Evolutionary conservation across 2,329 filamentous ascomycete species (phyloP).

Genomic region (Coniochaeta prunicola): DNA sequence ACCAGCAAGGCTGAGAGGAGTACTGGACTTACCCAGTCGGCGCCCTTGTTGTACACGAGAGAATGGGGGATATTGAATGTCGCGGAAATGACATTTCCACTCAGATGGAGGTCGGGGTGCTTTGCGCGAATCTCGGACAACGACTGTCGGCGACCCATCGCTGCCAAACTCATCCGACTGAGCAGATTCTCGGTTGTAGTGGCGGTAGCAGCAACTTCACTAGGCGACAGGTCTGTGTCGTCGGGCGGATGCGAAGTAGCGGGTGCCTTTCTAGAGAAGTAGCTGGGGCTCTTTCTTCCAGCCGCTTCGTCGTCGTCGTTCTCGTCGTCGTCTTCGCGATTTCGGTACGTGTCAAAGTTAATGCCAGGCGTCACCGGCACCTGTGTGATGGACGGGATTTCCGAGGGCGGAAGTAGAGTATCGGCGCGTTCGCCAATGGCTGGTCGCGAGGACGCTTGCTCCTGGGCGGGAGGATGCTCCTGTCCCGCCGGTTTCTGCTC

Average conservation of each 20-base stretch:
- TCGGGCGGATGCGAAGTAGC: neutral
- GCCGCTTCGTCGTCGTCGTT: neutral
- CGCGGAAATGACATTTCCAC: conserved; percentile 59
- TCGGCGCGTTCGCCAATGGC: neutral
- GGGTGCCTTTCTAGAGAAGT: neutral
- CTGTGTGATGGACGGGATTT: neutral
- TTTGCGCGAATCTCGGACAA: conserved; percentile 47
- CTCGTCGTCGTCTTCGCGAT: neutral
- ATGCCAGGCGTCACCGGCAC: conserved; percentile 3
- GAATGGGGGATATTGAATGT: conserved; percentile 58
- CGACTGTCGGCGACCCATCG: conserved; percentile 39
- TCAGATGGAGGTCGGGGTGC: conserved; percentile 50
- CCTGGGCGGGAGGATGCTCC: neutral
- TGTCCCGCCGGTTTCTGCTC: neutral
- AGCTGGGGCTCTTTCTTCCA: neutral
- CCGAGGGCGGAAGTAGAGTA: neutral
- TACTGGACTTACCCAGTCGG: conserved; percentile 49
- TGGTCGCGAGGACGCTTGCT: neutral
- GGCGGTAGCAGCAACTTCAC: conserved; percentile 21
- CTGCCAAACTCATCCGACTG: conserved; percentile 32
- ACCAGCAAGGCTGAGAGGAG: neutral
- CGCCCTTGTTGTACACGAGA: conserved; percentile 48
- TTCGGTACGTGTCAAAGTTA: neutral
- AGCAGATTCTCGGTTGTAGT: conserved; percentile 32
- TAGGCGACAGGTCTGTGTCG: neutral